Base-by-base conservation (phyloP, 192 early-diverging fungal genomes). In the Backusella macrospora region DNA sequence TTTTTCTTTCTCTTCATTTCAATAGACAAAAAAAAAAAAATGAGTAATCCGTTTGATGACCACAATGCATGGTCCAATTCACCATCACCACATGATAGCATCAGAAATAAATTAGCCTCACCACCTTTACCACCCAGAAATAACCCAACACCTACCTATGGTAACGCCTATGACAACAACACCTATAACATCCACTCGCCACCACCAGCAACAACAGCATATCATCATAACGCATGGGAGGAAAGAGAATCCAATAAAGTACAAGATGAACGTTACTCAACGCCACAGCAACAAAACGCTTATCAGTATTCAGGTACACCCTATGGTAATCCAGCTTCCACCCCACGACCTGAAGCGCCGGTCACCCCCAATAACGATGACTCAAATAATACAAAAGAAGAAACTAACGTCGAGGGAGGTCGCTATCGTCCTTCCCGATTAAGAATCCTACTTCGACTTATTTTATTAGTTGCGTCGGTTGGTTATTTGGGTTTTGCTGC, bases 401-500 rank as follows among this genome's bases (percentile, higher is more conserved):
- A 43, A 49, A 13, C 26, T 6, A 63, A 48, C 18, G 59, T 49
- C 26, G 65, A 70, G 1, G 74, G 70, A 3, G 26, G 37, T 29
- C 68, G 68, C 42, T 38, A 70, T 43, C 39, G 40, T 44, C 63
- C 75, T 16, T 74, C 75, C 18, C 70, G 65, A 43, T 44, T 48
- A 44, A 69, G 81, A 23, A 14, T 76, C 5, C 48, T 70, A 6
- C 23, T 79, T 37, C 71, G 81, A n/a, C 39, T 82, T 46, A 59
- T 76, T 10, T 65, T 74, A 43, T 72, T 82, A n/a, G 62, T 82
- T 34, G 44, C 72, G 4, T 52, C 62, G 44, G 39, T 79, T 67
- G 81, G 77, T 18, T 49, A 72, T 44, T 59, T 82, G 23, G 77
- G 81, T 1, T 82, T 82, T 69, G 63, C 78, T 46, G 81, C 74